These are phyloP conservation scores for Lactarius vividus DNA, from an alignment of 768 basidiomycete genomes.

Conservation along the genomic window DNA sequence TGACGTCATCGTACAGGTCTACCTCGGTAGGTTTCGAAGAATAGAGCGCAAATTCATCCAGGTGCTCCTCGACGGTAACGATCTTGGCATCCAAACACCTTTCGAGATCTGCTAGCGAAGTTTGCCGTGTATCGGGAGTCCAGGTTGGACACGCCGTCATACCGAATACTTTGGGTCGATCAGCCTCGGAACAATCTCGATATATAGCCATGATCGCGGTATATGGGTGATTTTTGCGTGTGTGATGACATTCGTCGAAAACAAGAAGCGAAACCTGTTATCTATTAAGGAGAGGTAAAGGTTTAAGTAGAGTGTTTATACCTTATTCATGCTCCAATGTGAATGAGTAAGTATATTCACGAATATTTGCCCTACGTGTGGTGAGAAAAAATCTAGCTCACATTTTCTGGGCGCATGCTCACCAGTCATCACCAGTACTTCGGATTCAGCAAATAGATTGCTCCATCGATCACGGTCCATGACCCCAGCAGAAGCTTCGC, in stretches of 20 bases:
- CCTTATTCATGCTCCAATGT: slow-evolving; percentile 70
- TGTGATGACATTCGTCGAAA: slow-evolving; percentile 59
- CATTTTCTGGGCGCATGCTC: slow-evolving; percentile 22
- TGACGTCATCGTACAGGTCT: slow-evolving; percentile 24
- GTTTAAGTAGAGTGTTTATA: slow-evolving; percentile 25
- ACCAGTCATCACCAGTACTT: slow-evolving; percentile 89
- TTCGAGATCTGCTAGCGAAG: slow-evolving; percentile 63
- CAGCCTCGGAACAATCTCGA: slow-evolving; percentile 40
- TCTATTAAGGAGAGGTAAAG: background rate
- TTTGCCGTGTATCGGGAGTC: slow-evolving; percentile 66
- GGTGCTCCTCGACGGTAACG: slow-evolving; percentile 68
- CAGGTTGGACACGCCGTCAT: slow-evolving; percentile 92
- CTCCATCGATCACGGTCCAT: slow-evolving; percentile 66
- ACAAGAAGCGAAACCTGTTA: slow-evolving; percentile 53
- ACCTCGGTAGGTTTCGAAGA: slow-evolving; percentile 69
- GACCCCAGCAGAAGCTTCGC: slow-evolving; percentile 67
- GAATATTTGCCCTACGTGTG: slow-evolving; percentile 71
- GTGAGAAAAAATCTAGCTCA: background rate
- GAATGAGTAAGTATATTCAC: slow-evolving; percentile 79
- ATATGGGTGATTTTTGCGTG: slow-evolving; percentile 54
- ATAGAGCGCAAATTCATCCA: slow-evolving; percentile 59
- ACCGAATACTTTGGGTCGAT: slow-evolving; percentile 84
- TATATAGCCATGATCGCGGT: slow-evolving; percentile 59
- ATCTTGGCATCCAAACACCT: slow-evolving; percentile 70
- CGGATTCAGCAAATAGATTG: slow-evolving; percentile 55